phyloP scores from a whole-genome alignment of 1,284 basidiomycete species.

The Ceratobasidium sp. region DNA sequence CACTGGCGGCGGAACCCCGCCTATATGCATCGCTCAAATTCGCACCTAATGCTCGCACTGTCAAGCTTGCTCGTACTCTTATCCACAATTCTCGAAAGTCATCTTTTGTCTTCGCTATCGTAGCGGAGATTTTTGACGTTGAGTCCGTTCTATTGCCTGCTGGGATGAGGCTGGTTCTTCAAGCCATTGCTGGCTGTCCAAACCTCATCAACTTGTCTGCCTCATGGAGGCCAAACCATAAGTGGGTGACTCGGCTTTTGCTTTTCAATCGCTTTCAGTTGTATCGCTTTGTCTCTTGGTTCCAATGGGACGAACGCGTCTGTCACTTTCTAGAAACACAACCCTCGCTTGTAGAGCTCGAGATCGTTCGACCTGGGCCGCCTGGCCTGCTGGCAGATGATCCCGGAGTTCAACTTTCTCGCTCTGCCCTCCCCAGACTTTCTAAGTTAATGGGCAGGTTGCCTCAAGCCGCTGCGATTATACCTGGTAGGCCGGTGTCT shows the following conservation, averaged over 20 bases:
- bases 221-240: slow-evolving; percentile 9
- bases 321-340: slow-evolving; percentile 27
- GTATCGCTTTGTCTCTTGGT: slow-evolving; percentile 26
- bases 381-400: background rate
- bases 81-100: background rate
- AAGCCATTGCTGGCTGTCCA: slow-evolving; percentile 28
- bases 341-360: slow-evolving; percentile 12
- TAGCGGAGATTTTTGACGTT: slow-evolving; percentile 1
- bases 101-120: background rate
- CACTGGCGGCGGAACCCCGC: slow-evolving; percentile 3
- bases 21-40: slow-evolving; percentile 25
- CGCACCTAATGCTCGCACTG: background rate
- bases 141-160: slow-evolving; percentile 16
- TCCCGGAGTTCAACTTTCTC: background rate
- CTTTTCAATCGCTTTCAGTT: slow-evolving; percentile 19
- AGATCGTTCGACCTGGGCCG: slow-evolving; percentile 13
- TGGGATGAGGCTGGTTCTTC: slow-evolving; percentile 9
- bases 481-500: slow-evolving; percentile 26
- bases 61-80: slow-evolving; percentile 28
- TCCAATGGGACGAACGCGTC: slow-evolving; percentile 26
- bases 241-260: slow-evolving; percentile 17
- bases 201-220: slow-evolving; percentile 27
- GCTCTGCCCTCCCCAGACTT: slow-evolving; percentile 9
- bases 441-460: slow-evolving; percentile 25
- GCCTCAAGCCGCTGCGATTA: slow-evolving; percentile 11